Evolutionary conservation across 148 eudicot genomes (phyloP), one percentile per base, ranked within the genome.

Genomic region (Cornus kousa): DNA sequence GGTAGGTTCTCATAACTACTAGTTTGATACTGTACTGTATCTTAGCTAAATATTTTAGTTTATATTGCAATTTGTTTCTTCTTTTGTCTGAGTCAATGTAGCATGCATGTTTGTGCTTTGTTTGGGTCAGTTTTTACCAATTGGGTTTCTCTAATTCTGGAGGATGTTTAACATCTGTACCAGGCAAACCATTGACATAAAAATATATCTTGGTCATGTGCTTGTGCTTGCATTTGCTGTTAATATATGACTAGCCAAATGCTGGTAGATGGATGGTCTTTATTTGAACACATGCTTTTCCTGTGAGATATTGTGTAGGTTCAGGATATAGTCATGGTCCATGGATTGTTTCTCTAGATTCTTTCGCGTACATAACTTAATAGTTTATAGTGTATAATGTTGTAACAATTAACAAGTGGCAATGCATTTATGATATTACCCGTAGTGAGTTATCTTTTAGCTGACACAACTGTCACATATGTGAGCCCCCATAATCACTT

Each of bases 1-100:
- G 99, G 99, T 96, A 96, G 82, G 71, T 72, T 62, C 68, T 69
- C 31, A 43, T 55, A 70, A 31, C 39, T 23, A 33, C 43, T 35
- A 11, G 0, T 6, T 14, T 7, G n/a, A 4, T 67, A 28, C 46
- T 46, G 10, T 17, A 67, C 70, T 39, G 31, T 46, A 13, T 28
- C 71, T 37, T 37, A 24, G 5, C 7, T 5, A 4, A 35, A 23
- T 43, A 6, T 7, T 33, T 55, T 68, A 7, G 39, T 68, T 68
- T 68, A 68, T 28, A 62, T 2, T 12, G 13, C 10, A 35, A 1
- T 1, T 53, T 53, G 13, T 53, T 3, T 2, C 1, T 53, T 16
- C 0, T 16, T 3, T 72, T 46, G 8, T 70, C 6, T 20, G 53
- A 33, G 55, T 64, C 4, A 24, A 48, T 9, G 23, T 9, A 28